Evolutionary conservation across 2,329 filamentous ascomycete species (phyloP).

Genomic region (Triangularia verruculosa): DNA sequence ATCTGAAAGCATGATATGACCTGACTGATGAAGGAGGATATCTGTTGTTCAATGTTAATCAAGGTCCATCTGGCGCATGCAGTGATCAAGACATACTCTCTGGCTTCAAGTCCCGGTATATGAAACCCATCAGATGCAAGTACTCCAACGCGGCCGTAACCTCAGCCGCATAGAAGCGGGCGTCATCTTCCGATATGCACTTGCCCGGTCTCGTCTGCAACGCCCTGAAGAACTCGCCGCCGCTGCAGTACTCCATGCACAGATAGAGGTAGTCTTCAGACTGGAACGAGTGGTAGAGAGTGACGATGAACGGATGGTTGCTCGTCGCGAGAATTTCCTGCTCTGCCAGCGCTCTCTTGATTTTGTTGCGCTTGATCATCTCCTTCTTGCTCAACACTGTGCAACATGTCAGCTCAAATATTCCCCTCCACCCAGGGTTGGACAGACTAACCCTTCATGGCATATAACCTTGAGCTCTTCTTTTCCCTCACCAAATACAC

Average conservation of each 20-base stretch:
- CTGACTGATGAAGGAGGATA: constrained; percentile 96
- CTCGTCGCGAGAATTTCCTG: constrained; percentile 97
- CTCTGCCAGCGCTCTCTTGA: constrained; percentile 95
- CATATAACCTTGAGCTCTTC: constrained; percentile 91
- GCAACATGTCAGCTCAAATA: constrained; percentile 36
- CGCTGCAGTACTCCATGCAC: constrained; percentile 99
- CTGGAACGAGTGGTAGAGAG: constrained; percentile 97
- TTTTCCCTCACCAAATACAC: constrained; percentile 97
- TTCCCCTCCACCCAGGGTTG: background rate
- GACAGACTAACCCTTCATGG: constrained; percentile 82
- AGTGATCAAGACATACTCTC: constrained; percentile 67
- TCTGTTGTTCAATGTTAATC: constrained; percentile 55
- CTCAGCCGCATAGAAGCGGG: constrained; percentile 94
- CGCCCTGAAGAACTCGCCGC: constrained; percentile 96
- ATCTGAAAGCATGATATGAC: constrained; percentile 99
- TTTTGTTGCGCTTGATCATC: constrained; percentile 99
- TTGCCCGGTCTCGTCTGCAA: constrained; percentile 95
- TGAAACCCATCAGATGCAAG: constrained; percentile 97
- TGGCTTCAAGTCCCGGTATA: constrained; percentile 95
- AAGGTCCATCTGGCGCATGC: constrained; percentile 11
- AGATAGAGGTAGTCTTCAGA: constrained; percentile 97
- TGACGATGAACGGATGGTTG: constrained; percentile 99
- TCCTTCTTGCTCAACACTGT: constrained; percentile 97
- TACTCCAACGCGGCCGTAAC: constrained; percentile 96
- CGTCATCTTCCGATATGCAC: constrained; percentile 94